Percentiles rank a stretch among this genome's conserved stretches.
Evolutionary conservation across 805 yeast species (phyloP).

Genomic region (Lipomyces kockii): DNA sequence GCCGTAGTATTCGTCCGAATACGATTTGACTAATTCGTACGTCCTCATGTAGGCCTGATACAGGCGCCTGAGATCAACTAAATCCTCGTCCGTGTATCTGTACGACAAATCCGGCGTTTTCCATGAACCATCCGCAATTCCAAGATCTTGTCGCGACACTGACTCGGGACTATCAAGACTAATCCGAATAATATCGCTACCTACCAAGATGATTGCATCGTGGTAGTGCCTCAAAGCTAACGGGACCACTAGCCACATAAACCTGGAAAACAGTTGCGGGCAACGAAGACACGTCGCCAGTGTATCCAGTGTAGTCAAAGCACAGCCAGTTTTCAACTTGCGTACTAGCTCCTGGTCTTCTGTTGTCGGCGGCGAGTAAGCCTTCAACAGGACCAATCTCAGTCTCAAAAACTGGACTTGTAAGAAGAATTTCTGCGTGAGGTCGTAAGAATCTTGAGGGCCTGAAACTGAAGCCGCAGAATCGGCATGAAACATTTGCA

Average conservation of each 20-base stretch:
- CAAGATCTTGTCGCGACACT: constrained; percentile 3
- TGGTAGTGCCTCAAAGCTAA: constrained; percentile 13
- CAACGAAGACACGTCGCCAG: constrained; percentile 20
- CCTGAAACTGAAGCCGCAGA: constrained; percentile 18
- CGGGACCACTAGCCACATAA: constrained; percentile 22
- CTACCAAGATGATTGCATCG: background rate
- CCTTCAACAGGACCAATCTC: constrained; percentile 16
- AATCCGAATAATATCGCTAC: constrained; percentile 3
- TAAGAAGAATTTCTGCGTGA: constrained; percentile 28
- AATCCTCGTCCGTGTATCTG: constrained; percentile 12
- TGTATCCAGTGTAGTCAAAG: constrained; percentile 23
- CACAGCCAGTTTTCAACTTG: constrained; percentile 8
- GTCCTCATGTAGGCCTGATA: constrained; percentile 19
- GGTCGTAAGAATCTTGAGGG: constrained; percentile 31
- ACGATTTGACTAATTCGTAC: constrained; percentile 5
- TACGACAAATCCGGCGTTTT: constrained; percentile 24
- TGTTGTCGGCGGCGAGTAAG: constrained; percentile 16
- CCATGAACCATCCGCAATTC: constrained; percentile 11
- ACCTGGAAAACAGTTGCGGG: constrained; percentile 24
- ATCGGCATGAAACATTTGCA: constrained; percentile 27
- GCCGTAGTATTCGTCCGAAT: background rate
- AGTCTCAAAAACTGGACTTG: constrained; percentile 22
- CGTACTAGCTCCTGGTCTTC: constrained; percentile 1
- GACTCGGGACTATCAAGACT: constrained; percentile 11
- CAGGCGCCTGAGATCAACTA: constrained; percentile 15